Conservation (phyloP, 2,329 filamentous ascomycete species). For the Penicillium sp. region DNA sequence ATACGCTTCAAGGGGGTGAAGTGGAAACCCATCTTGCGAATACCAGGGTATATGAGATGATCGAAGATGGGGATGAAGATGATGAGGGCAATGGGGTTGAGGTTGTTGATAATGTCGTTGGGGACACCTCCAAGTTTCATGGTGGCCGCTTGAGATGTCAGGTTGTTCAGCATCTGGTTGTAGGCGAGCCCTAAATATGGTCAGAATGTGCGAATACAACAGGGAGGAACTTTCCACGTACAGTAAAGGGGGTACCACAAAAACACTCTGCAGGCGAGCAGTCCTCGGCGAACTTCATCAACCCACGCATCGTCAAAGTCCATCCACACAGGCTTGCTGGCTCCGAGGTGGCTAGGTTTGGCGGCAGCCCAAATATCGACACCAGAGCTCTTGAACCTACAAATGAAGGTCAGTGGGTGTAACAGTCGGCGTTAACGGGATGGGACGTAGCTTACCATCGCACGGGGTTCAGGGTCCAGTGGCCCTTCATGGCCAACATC, state of each 20-base stretch:
- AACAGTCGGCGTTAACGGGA: too few relatives aligned
- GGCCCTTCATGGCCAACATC: conserved; percentile 61
- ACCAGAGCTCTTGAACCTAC: conserved; percentile 18
- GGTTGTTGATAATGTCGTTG: conserved; percentile 57
- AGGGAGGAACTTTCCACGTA: conserved; percentile 14
- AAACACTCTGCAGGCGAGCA: conserved; percentile 70
- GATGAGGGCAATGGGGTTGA: conserved; percentile 55
- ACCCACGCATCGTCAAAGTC: conserved; percentile 82
- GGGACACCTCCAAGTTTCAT: conserved; percentile 55
- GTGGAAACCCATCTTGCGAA: conserved; percentile 49
- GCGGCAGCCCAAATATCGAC: conserved; percentile 28
- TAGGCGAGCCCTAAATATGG: conserved; percentile 45
- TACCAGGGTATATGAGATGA: conserved; percentile 52
- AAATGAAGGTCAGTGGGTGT: background rate
- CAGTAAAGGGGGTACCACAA: conserved; percentile 56
- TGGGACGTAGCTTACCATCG: conserved; percentile 47
- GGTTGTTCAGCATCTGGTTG: conserved; percentile 57
- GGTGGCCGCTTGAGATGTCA: conserved; percentile 57
- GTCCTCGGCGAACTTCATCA: conserved; percentile 70
- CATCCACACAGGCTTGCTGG: conserved; percentile 53
- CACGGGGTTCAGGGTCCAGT: conserved; percentile 62
- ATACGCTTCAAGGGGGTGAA: conserved; percentile 58
- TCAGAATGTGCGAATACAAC: background rate
- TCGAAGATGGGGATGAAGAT: conserved; percentile 58
- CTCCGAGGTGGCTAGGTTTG: conserved; percentile 35